phyloP scores from a whole-genome alignment of 2,329 filamentous ascomycete species.

The Colletotrichum sp. region DNA sequence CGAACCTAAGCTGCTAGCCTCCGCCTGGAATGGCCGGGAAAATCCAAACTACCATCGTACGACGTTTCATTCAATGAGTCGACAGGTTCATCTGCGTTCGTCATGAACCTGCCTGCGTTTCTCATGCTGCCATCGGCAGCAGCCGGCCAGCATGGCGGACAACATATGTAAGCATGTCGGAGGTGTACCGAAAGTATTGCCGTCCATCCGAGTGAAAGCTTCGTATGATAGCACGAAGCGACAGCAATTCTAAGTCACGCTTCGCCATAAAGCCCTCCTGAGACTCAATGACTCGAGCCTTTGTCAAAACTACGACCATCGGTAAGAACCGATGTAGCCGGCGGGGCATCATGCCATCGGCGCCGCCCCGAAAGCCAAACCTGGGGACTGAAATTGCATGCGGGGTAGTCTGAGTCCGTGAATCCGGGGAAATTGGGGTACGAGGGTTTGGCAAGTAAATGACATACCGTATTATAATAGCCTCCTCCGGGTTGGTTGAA shows the following conservation, averaged over 20 bases:
- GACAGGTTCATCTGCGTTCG: background rate
- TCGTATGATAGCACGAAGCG: background rate
- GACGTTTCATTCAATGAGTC: background rate
- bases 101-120: background rate
- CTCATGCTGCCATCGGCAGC: background rate
- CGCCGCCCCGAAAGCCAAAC: background rate
- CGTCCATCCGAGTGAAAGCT: background rate
- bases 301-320: background rate
- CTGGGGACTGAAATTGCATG: background rate
- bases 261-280: background rate
- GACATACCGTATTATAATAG: background rate
- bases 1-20: background rate
- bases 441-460: background rate
- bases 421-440: background rate
- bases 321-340: background rate
- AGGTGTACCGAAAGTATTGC: background rate
- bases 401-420: background rate
- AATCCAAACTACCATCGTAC: background rate
- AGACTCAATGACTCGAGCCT: background rate
- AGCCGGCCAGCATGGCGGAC: background rate
- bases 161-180: background rate
- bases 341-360: background rate
- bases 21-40: background rate
- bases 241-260: background rate
- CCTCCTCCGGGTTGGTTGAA: background rate